Conservation (phyloP, 2,329 filamentous ascomycete species). For the Colletotrichum horii region DNA sequence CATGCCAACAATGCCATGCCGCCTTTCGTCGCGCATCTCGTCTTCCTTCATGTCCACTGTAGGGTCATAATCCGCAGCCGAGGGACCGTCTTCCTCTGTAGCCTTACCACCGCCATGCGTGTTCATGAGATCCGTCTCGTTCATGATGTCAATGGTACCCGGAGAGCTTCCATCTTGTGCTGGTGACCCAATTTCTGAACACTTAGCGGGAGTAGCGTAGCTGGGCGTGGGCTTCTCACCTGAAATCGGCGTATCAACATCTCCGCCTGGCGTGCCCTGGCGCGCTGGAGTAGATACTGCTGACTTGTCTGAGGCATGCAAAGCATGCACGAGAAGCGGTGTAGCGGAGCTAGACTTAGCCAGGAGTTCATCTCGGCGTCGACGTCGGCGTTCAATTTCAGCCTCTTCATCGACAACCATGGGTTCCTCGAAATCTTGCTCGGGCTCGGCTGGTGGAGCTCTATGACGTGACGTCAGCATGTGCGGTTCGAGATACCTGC, state of each 20-base stretch:
- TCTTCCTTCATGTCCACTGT: constrained; percentile 89
- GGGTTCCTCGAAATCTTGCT: constrained; percentile 56
- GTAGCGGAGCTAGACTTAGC: constrained; percentile 80
- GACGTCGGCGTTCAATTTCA: constrained; percentile 83
- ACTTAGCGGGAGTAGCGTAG: constrained; percentile 25
- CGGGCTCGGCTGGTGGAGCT: constrained; percentile 33
- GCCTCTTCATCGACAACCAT: constrained; percentile 79
- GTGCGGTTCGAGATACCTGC: neutral
- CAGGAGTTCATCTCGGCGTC: constrained; percentile 82
- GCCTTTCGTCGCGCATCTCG: constrained; percentile 70
- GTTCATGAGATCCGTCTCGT: constrained; percentile 73
- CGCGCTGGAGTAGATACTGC: constrained; percentile 59
- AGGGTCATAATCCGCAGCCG: constrained; percentile 93
- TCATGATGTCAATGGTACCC: constrained; percentile 65
- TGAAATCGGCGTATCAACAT: constrained; percentile 50
- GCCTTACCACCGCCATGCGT: constrained; percentile 49
- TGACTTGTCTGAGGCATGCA: constrained; percentile 67
- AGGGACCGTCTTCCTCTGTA: constrained; percentile 72
- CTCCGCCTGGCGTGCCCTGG: constrained; percentile 45
- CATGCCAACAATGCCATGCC: constrained; percentile 60
- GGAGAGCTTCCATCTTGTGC: constrained; percentile 59
- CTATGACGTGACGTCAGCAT: constrained; percentile 13
- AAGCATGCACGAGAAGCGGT: constrained; percentile 76
- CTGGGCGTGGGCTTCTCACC: constrained; percentile 38
- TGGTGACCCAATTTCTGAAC: constrained; percentile 45